Base-by-base conservation (phyloP, 2,329 filamentous ascomycete genomes). In the Mycosphaerelloides madeirae region DNA sequence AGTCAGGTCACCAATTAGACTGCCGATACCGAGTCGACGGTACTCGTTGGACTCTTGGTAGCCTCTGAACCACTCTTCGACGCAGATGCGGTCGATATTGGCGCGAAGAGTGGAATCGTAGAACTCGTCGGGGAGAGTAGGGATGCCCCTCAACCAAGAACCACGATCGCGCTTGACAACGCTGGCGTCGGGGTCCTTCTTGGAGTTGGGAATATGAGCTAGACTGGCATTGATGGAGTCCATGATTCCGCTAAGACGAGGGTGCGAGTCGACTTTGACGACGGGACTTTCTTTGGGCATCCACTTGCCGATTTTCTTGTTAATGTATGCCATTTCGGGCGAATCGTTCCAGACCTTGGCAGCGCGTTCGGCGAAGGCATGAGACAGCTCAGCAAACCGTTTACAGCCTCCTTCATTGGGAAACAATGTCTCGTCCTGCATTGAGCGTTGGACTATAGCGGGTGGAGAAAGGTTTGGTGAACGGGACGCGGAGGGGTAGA, bases 31-130 rank as follows among this genome's bases (percentile, higher is more conserved):
- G 2, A 97, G 75, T 53, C 78, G 80, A n/a, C 91, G 84, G 68
- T 95, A 97, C 66, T 97, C 93, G 32, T 71, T 70, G 49, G 81
- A 89, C 67, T 96, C 90, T 45, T 76, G 76, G 65, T 94, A 97
- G 2, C 93, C 91, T 15, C 79, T 72, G 65, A 85, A 97, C 93
- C 93, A 97, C 68, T 97, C 93, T 59, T 98, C 90, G 0, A 90
- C 82, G 20, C 78, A 81, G 46, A 96, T 81, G 29, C 74, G 73
- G 45, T 85, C 80, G 45, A 93, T 79, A 49, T 89, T 84, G 3
- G 75, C 73, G 38, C 80, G 76, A 3, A 77, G 80, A 60, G 83
- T 84, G 14, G 75, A 63, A 60, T 96, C 88, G 67, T 97, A 97
- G 66, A 98, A 97, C 51, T 89, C 85, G 8, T 76, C 73, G 11